Evolutionary conservation across 2,329 filamentous ascomycete species (phyloP).

Genomic region (Nakataea oryzae): DNA sequence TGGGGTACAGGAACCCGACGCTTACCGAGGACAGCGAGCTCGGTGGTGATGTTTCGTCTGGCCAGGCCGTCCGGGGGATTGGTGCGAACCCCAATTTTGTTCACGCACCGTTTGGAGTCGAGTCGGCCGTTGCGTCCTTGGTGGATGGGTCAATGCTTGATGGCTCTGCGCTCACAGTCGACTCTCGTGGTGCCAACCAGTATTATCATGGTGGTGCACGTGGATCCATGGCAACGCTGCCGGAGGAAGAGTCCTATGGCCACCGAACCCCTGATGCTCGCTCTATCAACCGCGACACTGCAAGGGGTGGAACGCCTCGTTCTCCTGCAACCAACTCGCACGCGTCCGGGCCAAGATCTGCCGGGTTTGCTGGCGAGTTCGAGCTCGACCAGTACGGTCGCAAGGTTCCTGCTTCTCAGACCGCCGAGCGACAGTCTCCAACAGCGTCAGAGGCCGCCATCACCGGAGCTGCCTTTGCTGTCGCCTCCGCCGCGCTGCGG

Average conservation of each 20-base stretch:
- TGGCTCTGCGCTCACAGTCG: conserved; percentile 57
- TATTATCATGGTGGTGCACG: conserved; percentile 15
- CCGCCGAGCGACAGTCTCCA: conserved; percentile 32
- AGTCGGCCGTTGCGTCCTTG: conserved; percentile 85
- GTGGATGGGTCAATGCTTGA: conserved; percentile 62
- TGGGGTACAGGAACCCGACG: conserved; percentile 42
- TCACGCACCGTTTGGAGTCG: conserved; percentile 52
- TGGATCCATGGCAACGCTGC: conserved; percentile 24
- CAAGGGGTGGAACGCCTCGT: not conserved
- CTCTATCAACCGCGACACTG: conserved; percentile 18
- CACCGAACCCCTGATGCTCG: conserved; percentile 24
- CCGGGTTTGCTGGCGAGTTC: conserved; percentile 36
- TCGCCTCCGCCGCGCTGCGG: conserved; percentile 36
- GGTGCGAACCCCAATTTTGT: conserved; percentile 69
- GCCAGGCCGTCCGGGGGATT: conserved; percentile 60
- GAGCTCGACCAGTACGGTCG: conserved; percentile 48
- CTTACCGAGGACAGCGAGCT: conserved; percentile 45
- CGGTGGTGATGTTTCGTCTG: conserved; percentile 33
- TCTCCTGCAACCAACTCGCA: conserved; percentile 19
- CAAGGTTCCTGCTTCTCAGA: conserved; percentile 36
- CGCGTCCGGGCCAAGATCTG: not conserved
- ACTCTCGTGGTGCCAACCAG: conserved; percentile 38
- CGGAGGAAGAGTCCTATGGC: conserved; percentile 21
- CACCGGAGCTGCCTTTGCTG: conserved; percentile 43
- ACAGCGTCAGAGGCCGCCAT: conserved; percentile 48